Percentiles rank a stretch among this genome's conserved stretches.
Evolutionary conservation across 306 rosid species (phyloP).

Genomic region (Cicer pinnatifidum): DNA sequence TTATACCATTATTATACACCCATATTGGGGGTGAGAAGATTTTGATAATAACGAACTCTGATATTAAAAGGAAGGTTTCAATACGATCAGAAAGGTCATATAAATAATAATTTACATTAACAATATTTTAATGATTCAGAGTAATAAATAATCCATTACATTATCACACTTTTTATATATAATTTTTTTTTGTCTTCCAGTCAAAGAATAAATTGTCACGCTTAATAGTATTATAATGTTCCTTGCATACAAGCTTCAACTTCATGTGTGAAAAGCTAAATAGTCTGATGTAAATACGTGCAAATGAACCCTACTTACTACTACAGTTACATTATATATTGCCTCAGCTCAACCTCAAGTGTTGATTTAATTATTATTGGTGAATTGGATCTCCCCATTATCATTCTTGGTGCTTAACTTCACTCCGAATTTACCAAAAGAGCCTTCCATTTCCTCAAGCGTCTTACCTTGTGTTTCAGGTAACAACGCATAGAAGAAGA

Average conservation of each 20-base stretch:
- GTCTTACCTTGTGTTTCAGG: slow-evolving; percentile 86
- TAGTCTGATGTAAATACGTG: background rate
- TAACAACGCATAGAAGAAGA: slow-evolving; percentile 62
- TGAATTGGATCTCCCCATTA: slow-evolving; percentile 41
- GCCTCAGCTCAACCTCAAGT: background rate
- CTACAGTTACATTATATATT: background rate
- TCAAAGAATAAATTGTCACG: background rate
- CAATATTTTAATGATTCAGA: background rate
- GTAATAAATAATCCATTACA: background rate
- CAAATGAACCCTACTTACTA: background rate
- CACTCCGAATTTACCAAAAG: slow-evolving; percentile 64
- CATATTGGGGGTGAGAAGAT: too few species aligned
- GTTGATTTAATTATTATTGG: background rate
- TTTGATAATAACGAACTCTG: too few species aligned
- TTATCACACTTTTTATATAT: background rate
- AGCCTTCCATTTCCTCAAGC: slow-evolving; percentile 75
- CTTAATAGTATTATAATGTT: background rate
- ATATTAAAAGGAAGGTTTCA: too few species aligned
- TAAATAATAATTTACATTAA: background rate
- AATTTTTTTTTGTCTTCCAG: background rate
- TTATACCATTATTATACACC: too few species aligned
- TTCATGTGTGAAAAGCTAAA: background rate
- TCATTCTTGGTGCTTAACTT: slow-evolving; percentile 11
- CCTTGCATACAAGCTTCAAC: slow-evolving; percentile 2
- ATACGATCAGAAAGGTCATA: too few species aligned